Evolutionary conservation across 352 stramenopile genomes (phyloP), one percentile per base, ranked within the genome.

Genomic region (Pythium folliculosum): DNA sequence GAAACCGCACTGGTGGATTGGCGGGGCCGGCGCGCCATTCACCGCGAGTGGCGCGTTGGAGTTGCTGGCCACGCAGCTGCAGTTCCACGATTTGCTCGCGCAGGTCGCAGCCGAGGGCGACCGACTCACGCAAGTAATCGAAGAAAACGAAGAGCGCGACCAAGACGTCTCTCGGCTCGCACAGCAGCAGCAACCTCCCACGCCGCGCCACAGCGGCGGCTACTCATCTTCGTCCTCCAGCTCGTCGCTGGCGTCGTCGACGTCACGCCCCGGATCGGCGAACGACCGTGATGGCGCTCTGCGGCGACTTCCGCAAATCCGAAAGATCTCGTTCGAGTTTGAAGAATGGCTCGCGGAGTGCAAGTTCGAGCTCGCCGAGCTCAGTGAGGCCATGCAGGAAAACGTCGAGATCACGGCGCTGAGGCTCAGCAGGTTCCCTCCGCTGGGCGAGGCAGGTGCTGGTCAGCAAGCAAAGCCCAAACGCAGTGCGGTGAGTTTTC

Each of bases 351-450:
- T 76, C 35, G 76, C 77, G 16, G 77, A 89, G 57, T 75, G 67
- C 68, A 88, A 88, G 30, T 70, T 81, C 19, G 63, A 82, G 25
- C 70, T 90, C 43, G 82, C 78, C 1, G 70, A 84, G 58, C 65
- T 90, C 35, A 85, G 77, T 5, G 82, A 90, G 23, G 79, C 64
- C 35, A 72, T 90, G n/a, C 22, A 84, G 12, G 80, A 90, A 7
- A 75, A 75, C 22, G 60, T 78, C 8, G 78, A 87, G 44, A 65
- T 81, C 66, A 76, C 76, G 23, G 76, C 75, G 5, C 74, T 71
- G 49, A 64, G 72, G 1, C 68, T 82, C 56, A 76, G 78, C 37
- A 65, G 68, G 32, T 37, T 63, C 19, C 68, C 69, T 1, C 65
- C 61, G 23, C 77, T 71, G 48, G 72, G 73, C 25, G 50, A 45